phyloP scores from a whole-genome alignment of 2,329 filamentous ascomycete species.

The Sclerotinia minor region DNA sequence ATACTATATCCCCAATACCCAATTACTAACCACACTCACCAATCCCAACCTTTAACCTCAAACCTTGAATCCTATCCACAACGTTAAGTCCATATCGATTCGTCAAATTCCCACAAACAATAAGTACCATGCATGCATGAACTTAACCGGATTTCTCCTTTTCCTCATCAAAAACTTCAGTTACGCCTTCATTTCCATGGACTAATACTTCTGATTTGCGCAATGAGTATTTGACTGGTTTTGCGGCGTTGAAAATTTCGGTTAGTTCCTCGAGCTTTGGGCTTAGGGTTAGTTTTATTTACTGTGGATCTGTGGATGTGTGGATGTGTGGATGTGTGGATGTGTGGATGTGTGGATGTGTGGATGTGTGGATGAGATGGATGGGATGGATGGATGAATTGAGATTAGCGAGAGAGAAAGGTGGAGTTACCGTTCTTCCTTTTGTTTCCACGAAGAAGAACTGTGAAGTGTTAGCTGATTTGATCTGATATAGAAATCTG shows the following conservation, averaged over 20 bases:
- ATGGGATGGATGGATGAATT: no score
- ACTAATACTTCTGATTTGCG: constrained; percentile 2
- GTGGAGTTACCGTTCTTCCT: constrained; percentile 7
- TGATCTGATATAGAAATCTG: background rate
- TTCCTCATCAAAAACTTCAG: constrained; percentile 8
- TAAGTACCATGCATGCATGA: background rate
- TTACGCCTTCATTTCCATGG: background rate
- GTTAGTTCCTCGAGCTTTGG: constrained; percentile 19
- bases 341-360: no score
- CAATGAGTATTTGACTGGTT: constrained; percentile 20
- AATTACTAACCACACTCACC: background rate
- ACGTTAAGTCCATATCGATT: no score
- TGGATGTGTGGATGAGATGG: no score
- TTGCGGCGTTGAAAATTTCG: constrained; percentile 17
- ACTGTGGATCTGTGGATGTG: no score
- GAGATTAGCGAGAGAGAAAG: rapidly evolving
- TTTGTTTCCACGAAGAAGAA: constrained; percentile 24
- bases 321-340: no score
- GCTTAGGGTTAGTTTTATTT: no score
- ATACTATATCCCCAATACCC: background rate
- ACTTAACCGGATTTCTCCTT: background rate
- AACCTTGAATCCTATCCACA: background rate
- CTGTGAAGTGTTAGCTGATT: background rate
- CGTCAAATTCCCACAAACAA: no score
- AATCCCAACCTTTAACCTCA: background rate